Conservation (phyloP, 768 basidiomycete species). For the Candolleomyces aberdarensis region DNA sequence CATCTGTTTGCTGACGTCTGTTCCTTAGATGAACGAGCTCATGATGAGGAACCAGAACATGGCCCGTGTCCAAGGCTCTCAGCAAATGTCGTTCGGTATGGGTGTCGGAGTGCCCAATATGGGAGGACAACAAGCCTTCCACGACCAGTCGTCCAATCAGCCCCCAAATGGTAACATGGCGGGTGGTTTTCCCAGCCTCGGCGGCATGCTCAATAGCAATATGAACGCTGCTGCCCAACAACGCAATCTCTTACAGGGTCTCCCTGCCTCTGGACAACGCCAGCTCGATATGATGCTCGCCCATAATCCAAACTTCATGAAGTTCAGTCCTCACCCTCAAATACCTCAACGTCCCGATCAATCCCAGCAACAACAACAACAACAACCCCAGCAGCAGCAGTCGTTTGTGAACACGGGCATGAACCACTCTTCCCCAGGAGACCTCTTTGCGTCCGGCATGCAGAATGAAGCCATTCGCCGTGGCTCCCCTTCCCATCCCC, state of each 20-base stretch:
- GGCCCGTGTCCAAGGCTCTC: conserved; percentile 39
- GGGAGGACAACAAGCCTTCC: conserved; percentile 22
- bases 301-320: conserved; percentile 42
- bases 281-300: conserved; percentile 50
- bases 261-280: conserved; percentile 23
- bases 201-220: conserved; percentile 31
- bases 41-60: conserved; percentile 35
- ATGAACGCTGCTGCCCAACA: conserved; percentile 15
- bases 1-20: conserved; percentile 5
- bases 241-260: conserved; percentile 18
- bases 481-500: conserved; percentile 41
- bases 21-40: conserved; percentile 41
- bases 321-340: conserved; percentile 30
- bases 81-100: conserved; percentile 43
- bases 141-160: conserved; percentile 30
- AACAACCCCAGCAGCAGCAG: conserved; percentile 15
- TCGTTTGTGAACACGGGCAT: conserved; percentile 26
- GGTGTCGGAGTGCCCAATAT: conserved; percentile 26
- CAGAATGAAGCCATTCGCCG: conserved; percentile 45
- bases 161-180: conserved; percentile 36
- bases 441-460: conserved; percentile 49
- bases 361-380: conserved; percentile 27
- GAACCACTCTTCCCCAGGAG: conserved; percentile 36
- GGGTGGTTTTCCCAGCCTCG: conserved; percentile 37
- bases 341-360: conserved; percentile 25